These are phyloP conservation scores for Clonostachys rosea DNA, from an alignment of 2,329 filamentous ascomycete species.

Conservation along the genomic window DNA sequence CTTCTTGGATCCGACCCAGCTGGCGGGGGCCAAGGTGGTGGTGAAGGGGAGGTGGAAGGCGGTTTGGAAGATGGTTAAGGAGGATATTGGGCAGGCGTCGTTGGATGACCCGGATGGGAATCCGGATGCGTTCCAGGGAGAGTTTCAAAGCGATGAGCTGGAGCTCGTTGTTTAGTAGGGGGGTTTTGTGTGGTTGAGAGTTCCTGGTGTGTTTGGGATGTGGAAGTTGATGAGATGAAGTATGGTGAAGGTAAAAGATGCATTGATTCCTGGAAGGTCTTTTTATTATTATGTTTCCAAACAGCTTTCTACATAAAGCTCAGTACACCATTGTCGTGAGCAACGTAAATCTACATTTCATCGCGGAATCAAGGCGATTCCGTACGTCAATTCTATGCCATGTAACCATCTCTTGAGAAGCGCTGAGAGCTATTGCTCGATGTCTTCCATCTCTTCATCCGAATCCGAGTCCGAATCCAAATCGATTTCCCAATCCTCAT, in stretches of 20 bases:
- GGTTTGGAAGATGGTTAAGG: constrained; percentile 17
- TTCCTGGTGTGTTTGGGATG: neutral
- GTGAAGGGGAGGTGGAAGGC: constrained; percentile 30
- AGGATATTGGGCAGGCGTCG: constrained; percentile 9
- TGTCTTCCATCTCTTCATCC: neutral
- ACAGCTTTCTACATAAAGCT: neutral
- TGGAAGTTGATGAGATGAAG: neutral
- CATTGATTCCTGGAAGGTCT: neutral
- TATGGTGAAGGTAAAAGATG: neutral
- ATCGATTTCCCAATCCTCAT: neutral
- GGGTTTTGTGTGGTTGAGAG: neutral
- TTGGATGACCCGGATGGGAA: constrained; percentile 8
- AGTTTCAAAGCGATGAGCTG: neutral
- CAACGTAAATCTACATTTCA: neutral
- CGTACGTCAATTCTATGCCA: too few species aligned
- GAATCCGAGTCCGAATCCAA: neutral
- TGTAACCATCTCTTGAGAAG: too few species aligned
- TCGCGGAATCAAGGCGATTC: too few species aligned
- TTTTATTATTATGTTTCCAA: neutral
- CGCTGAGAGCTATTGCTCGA: too few species aligned
- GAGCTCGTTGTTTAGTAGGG: neutral
- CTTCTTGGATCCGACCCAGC: constrained; percentile 25
- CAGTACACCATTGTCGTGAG: neutral
- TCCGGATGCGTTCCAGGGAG: neutral
- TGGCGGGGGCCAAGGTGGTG: constrained; percentile 20